These are phyloP conservation scores for Ambrosiella xylebori DNA, from an alignment of 2,329 filamentous ascomycete species.

Conservation along the genomic window DNA sequence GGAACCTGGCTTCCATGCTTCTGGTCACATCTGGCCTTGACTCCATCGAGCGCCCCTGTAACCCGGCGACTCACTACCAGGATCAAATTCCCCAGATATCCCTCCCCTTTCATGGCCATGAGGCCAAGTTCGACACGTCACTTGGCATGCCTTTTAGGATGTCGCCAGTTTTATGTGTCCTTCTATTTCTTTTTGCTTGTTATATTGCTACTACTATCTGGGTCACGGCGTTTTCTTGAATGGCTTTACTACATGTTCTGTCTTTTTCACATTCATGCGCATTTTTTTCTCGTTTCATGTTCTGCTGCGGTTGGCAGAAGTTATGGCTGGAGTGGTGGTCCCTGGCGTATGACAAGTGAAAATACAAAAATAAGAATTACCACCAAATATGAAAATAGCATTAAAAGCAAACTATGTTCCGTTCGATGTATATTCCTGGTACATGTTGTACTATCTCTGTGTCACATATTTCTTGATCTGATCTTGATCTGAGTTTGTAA, in stretches of 20 bases:
- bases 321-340: neutral
- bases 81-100: no score
- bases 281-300: conserved; percentile 5
- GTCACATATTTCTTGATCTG: neutral
- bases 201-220: conserved; percentile 12
- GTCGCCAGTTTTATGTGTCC: conserved; percentile 8
- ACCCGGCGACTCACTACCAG: no score
- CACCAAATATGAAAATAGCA: neutral
- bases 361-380: neutral
- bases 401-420: neutral
- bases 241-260: conserved; percentile 13
- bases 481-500: neutral
- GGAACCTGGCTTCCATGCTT: neutral
- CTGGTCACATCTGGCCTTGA: neutral
- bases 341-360: neutral
- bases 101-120: no score
- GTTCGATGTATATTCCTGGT: neutral
- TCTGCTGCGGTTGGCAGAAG: neutral
- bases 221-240: conserved; percentile 13
- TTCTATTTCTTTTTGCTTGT: conserved; percentile 10
- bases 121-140: no score
- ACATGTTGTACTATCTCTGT: neutral
- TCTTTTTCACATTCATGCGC: conserved; percentile 7
- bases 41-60: neutral
- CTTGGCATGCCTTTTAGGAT: neutral